A percentile compares a stretch with the other conserved stretches of the same genome.
These are phyloP conservation scores for Pestalotiopsis sp. DNA, from an alignment of 2,329 filamentous ascomycete species.

Conservation along the genomic window DNA sequence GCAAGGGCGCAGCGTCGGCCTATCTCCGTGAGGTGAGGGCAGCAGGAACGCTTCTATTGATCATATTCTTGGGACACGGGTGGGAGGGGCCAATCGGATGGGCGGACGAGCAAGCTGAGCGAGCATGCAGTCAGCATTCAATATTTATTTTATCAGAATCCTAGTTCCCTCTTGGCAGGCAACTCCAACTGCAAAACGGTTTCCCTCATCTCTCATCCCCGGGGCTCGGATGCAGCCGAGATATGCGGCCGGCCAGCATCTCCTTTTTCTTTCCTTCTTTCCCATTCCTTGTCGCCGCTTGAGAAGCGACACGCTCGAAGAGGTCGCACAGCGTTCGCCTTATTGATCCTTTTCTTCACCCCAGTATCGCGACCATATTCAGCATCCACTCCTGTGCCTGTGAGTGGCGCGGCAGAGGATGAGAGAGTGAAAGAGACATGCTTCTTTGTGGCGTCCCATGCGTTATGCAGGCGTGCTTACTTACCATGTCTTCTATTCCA, in stretches of 20 bases:
- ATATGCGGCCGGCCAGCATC: too few relatives aligned
- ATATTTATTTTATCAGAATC: background rate
- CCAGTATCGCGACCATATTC: too few relatives aligned
- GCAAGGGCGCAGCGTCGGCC: background rate
- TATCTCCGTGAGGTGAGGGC: background rate
- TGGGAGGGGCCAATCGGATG: background rate
- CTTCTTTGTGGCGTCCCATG: too few relatives aligned
- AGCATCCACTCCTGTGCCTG: too few relatives aligned
- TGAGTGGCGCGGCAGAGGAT: too few relatives aligned
- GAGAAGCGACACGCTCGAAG: background rate
- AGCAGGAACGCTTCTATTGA: background rate
- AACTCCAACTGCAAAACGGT: background rate
- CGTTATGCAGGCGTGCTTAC: too few relatives aligned
- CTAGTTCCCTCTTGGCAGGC: background rate
- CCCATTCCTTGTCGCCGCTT: background rate
- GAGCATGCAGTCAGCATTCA: conserved; percentile 3
- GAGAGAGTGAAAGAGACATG: too few relatives aligned
- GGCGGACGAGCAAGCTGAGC: background rate
- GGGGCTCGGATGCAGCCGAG: background rate
- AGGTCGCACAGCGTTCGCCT: background rate
- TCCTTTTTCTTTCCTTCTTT: background rate
- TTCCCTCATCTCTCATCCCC: background rate
- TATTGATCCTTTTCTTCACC: background rate
- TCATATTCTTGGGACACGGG: background rate
- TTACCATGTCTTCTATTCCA: background rate